Base-by-base conservation (phyloP, 192 early-diverging fungal species). In the Gryganskiella cystojenkinii region DNA sequence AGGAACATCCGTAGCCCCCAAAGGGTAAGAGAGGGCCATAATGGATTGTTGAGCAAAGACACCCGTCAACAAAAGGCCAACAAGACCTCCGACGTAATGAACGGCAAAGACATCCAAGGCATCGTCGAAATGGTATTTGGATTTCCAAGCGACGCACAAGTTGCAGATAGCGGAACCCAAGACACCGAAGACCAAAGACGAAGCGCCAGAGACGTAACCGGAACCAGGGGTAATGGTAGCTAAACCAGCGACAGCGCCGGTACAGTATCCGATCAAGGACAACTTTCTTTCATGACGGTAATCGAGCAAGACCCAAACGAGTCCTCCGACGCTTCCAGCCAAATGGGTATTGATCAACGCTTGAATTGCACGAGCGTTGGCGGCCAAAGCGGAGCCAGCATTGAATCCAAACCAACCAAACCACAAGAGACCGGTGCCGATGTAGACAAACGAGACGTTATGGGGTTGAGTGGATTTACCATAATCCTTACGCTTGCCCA, bases 341-440 rank as follows among this genome's bases (percentile, higher is more conserved):
- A 95, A 51, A 70, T 89, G 90, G 22, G 95, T 95, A 49, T 85
- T 87, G 71, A 95, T 75, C 34, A 92, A 85, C 0, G 95, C 88
- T 54, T 92, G 90, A 17, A 89, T 91, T 14, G 92, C 91, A 8
- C 92, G 86, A 1, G 91, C 86, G n/a, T 89, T 91, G 22, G 88
- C 87, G 34, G 88, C 85, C n/a, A 93, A 73, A 4, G 91, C 93
- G n/a, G 82, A 87, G 35, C 94, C 94, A 20, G 89, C 93, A 75
- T 97, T 97, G 81, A 96, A 97, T 1, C 91, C 93, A 49, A 92
- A 91, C 94, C 94, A 97, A 40, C 95, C 95, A 69, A 97, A 95
- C 91, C 94, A 95, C 51, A 97, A 73, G 28, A 96, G 81, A 17
- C 91, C 84, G 25, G 90, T 88, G 6, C 95, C 95, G 22, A 96